A percentile compares a stretch with the other conserved stretches of the same genome.
Conservation (phyloP, 129 eudicot species). For the Tanacetum coccineum region DNA sequence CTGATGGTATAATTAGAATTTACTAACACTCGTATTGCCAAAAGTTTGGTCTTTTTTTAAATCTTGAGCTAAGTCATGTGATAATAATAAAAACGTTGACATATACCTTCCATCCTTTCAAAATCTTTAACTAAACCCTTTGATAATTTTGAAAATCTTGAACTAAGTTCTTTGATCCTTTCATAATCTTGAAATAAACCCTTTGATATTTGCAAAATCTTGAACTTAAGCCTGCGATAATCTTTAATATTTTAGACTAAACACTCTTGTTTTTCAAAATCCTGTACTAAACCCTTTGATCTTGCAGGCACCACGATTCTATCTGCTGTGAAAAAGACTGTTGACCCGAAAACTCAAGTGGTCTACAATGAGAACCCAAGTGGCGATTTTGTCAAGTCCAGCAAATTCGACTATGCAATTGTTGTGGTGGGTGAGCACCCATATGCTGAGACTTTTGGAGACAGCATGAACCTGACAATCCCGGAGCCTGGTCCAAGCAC, state of each 20-base stretch:
- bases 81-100: background rate
- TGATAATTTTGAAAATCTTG: background rate
- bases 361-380: constrained; percentile 59
- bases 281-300: background rate
- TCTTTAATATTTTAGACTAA: background rate
- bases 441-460: constrained; percentile 74
- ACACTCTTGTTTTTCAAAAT: background rate
- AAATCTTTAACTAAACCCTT: background rate
- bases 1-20: constrained; percentile 42
- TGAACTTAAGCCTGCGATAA: background rate
- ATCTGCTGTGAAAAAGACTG: constrained; percentile 50
- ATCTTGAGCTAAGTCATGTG: background rate
- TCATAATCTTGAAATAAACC: background rate
- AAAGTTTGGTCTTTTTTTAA: background rate
- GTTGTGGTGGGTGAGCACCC: constrained; percentile 86
- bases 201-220: background rate
- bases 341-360: constrained; percentile 57
- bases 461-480: constrained; percentile 58
- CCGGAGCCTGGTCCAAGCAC: constrained; percentile 56
- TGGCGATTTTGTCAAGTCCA: constrained; percentile 39
- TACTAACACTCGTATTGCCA: background rate
- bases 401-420: constrained; percentile 64
- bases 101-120: background rate
- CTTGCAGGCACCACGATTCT: constrained; percentile 75
- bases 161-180: background rate